Base-by-base conservation (phyloP, 352 stramenopile species). In the Pythium oligandrum region DNA sequence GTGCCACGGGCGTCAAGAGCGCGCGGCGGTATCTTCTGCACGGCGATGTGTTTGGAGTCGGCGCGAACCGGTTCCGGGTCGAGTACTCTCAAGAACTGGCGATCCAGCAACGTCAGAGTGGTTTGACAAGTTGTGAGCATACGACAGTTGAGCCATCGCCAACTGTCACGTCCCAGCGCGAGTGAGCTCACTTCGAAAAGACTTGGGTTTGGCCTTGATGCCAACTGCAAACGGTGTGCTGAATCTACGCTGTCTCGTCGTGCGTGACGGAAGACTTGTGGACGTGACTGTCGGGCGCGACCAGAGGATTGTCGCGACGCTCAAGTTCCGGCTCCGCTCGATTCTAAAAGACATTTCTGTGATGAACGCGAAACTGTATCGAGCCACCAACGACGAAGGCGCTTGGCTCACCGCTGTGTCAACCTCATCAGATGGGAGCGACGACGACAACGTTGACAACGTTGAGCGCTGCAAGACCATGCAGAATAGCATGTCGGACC, bases 51-150 rank as follows among this genome's bases (percentile, higher is more conserved):
- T 94, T 94, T 64, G 81, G 83, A 11, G 74, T 94, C 48, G 83
- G 81, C n/a, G 78, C 76, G 17, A 94, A 90, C 44, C 78, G 82
- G 10, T 94, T 94, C 51, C 75, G 89, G 37, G 76, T 92, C 32
- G 80, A 94, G 63, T 90, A 92, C 58, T 73, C 78, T 42, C 76
- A 87, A 46, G 73, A 90, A 57, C 52, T 91, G 34, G 39, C 53
- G 44, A 51, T 67, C 32, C 60, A 63, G 30, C 48, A 58, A 3
- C 53, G 57, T 40, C 53, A 61, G 3, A 26, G 17, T 26, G 17
- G 17, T 26, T 26, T 26, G 17, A 26, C 17, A 26, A 26, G 17
- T 26, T 0, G 17, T 26, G 17, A 26, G 17, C 17, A 26, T 26
- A 0, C 17, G 17, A 26, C 17, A 26, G 17, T 26, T 26, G 17